Conservation (phyloP, 2,329 filamentous ascomycete species). For the Elsinoe ampelina region DNA sequence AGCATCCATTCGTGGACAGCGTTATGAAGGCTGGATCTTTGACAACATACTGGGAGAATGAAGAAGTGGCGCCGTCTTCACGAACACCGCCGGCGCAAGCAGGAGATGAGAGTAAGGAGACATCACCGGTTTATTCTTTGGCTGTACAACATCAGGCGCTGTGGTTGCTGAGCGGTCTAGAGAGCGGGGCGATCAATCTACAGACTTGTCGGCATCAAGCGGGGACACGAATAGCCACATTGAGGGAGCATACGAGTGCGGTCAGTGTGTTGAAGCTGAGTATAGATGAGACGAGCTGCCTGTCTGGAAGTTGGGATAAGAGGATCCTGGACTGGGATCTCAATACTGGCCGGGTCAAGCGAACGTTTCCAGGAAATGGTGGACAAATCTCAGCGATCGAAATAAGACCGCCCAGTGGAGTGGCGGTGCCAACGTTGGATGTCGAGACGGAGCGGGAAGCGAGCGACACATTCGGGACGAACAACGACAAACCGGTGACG, state of each 20-base stretch:
- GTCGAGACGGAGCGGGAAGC: conserved; percentile 38
- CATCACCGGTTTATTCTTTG: conserved; percentile 87
- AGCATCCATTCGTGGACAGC: conserved; percentile 94
- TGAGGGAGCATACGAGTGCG: conserved; percentile 79
- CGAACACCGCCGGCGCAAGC: conserved; percentile 25
- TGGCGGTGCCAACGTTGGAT: conserved; percentile 66
- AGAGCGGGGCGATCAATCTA: conserved; percentile 85
- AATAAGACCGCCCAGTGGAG: conserved; percentile 64
- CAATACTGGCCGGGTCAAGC: conserved; percentile 68
- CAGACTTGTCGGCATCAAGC: conserved; percentile 92
- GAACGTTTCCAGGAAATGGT: conserved; percentile 66
- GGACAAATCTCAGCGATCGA: conserved; percentile 85
- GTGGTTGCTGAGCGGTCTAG: conserved; percentile 83
- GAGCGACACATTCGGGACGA: conserved; percentile 68
- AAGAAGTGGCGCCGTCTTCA: conserved; percentile 51
- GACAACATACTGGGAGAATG: conserved; percentile 98
- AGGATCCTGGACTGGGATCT: conserved; percentile 90
- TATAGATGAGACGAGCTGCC: conserved; percentile 73
- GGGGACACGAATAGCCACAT: conserved; percentile 73
- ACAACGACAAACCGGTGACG: conserved; percentile 51
- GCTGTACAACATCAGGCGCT: conserved; percentile 82
- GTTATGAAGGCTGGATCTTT: conserved; percentile 91
- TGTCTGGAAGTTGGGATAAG: conserved; percentile 97
- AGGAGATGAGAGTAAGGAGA: conserved; percentile 42
- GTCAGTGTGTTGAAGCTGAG: conserved; percentile 79